These are phyloP conservation scores for Chaetomium olivaceum DNA, from an alignment of 2,329 filamentous ascomycete species.

Conservation along the genomic window DNA sequence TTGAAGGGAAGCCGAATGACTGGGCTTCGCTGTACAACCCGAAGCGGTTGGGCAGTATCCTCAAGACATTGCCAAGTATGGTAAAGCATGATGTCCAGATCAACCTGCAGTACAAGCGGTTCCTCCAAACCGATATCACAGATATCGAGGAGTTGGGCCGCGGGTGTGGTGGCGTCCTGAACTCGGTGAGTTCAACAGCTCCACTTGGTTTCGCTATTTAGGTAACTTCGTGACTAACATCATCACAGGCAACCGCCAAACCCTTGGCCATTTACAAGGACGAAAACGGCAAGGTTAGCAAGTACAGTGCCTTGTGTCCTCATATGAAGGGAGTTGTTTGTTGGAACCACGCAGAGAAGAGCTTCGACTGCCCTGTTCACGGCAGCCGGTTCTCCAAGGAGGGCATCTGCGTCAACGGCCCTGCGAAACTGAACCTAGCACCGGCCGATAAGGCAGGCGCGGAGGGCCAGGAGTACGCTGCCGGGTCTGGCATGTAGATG, in stretches of 20 bases:
- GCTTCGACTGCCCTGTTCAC: constrained; percentile 55
- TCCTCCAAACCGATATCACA: constrained; percentile 53
- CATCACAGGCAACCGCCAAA: constrained; percentile 39
- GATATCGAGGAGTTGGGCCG: constrained; percentile 57
- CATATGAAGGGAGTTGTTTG: constrained; percentile 57
- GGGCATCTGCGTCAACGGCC: constrained; percentile 42
- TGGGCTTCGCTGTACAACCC: constrained; percentile 55
- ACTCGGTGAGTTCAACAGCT: constrained; percentile 36
- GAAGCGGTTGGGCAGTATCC: constrained; percentile 47
- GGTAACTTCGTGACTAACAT: not conserved
- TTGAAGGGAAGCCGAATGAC: constrained; percentile 49
- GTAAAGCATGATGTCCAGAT: constrained; percentile 55
- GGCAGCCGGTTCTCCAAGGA: constrained; percentile 44
- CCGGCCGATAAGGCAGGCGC: constrained; percentile 23
- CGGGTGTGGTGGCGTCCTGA: constrained; percentile 55
- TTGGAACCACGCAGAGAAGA: constrained; percentile 56
- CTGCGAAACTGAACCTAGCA: constrained; percentile 37
- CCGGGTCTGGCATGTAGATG: constrained; percentile 9
- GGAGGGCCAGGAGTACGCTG: constrained; percentile 21
- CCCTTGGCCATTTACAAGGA: constrained; percentile 59
- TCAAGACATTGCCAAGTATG: constrained; percentile 48
- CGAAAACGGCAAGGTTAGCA: constrained; percentile 50
- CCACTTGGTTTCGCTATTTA: not conserved
- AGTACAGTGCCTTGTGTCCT: constrained; percentile 56
- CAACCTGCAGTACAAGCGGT: constrained; percentile 58